Evolutionary conservation across 169 alveolate genomes (phyloP).

Genomic region (Plasmodium blacklocki): DNA sequence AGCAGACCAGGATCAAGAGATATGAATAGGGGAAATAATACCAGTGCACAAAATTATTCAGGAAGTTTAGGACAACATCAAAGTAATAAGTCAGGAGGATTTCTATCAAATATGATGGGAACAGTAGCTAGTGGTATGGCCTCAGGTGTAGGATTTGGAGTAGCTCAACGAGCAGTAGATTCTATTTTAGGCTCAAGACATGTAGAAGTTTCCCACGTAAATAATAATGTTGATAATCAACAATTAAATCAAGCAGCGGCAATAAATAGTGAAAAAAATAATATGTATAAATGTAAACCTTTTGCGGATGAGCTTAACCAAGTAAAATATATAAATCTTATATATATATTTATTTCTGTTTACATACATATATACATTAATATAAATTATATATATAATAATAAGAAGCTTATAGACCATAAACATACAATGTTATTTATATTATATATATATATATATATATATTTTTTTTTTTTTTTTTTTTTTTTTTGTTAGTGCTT

Average conservation of each 20-base stretch:
- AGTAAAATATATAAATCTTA: slow-evolving; percentile 8
- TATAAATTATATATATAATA: no score
- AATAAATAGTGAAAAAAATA: slow-evolving; percentile 44
- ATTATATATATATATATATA: not conserved
- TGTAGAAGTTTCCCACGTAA: slow-evolving; percentile 64
- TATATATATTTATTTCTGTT: not conserved
- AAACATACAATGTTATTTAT: not conserved
- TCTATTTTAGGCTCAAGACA: slow-evolving; percentile 75
- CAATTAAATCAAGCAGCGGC: slow-evolving; percentile 59
- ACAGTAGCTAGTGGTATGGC: slow-evolving; percentile 79
- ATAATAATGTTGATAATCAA: slow-evolving; percentile 22
- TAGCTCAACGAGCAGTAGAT: slow-evolving; percentile 78
- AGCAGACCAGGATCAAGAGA: slow-evolving; percentile 32
- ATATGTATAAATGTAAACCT: slow-evolving; percentile 34
- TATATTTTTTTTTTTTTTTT: not conserved
- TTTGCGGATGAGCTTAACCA: slow-evolving; percentile 65
- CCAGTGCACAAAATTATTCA: slow-evolving; percentile 55
- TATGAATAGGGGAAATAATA: slow-evolving; percentile 35
- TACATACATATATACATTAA: slow-evolving; percentile 22
- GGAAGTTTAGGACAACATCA: slow-evolving; percentile 59
- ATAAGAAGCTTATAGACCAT: no score
- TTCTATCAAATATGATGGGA: slow-evolving; percentile 76
- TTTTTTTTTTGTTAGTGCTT: slow-evolving; percentile 29
- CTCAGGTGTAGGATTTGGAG: slow-evolving; percentile 79
- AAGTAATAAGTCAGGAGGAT: slow-evolving; percentile 37